Conservation (phyloP, 2,329 filamentous ascomycete species). For the Penicillium fuscoglaucum region DNA sequence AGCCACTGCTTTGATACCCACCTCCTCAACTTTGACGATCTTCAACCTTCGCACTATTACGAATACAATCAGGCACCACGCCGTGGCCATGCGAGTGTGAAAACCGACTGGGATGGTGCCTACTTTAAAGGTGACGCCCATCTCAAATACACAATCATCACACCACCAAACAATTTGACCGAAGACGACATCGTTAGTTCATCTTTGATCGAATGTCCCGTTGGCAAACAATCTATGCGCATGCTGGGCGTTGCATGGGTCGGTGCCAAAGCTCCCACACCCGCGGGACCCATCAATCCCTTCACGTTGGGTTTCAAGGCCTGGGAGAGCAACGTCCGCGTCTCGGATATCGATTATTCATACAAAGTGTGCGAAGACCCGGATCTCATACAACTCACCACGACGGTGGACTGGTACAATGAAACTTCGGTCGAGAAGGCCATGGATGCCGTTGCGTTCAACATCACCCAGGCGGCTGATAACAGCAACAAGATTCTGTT, state of each 20-base stretch:
- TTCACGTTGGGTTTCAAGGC: constrained; percentile 11
- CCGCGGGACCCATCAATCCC: constrained; percentile 3
- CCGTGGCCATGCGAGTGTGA: constrained; percentile 2
- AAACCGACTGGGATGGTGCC: constrained; percentile 10
- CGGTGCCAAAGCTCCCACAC: constrained; percentile 3
- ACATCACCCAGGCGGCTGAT: constrained; percentile 3
- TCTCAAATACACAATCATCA: constrained; percentile 6
- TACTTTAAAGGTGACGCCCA: constrained; percentile 10
- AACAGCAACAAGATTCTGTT: constrained; percentile 6
- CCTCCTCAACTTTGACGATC: constrained; percentile 1
- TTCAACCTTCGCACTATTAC: constrained; percentile 5
- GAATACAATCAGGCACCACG: constrained; percentile 5
- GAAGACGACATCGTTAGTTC: neutral
- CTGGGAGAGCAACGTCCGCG: constrained; percentile 7
- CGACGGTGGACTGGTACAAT: constrained; percentile 7
- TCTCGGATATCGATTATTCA: constrained; percentile 11
- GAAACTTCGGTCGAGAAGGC: neutral
- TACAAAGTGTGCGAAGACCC: constrained; percentile 7
- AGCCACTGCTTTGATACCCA: constrained; percentile 3
- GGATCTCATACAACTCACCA: constrained; percentile 5
- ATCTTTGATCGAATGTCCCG: constrained; percentile 3
- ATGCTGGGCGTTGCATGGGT: constrained; percentile 12
- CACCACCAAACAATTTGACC: neutral
- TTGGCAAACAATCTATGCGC: constrained; percentile 2
- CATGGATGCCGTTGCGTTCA: constrained; percentile 12